Conservation (phyloP, 1,139 yeast species). For the Pichia sp. region DNA sequence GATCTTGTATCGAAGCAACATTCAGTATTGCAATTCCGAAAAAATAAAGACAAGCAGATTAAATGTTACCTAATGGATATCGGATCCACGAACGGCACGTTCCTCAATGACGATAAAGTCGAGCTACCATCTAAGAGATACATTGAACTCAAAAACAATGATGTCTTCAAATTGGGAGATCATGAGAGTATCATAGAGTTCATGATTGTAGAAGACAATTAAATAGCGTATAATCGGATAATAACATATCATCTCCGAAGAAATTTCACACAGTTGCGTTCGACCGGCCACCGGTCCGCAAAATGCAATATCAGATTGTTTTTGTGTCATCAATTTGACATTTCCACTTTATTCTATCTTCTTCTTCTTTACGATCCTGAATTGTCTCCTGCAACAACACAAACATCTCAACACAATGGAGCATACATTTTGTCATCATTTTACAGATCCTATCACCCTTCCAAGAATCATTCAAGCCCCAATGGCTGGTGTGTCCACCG, state of each 20-base stretch:
- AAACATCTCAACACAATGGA: too few species aligned
- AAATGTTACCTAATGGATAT: slow-evolving; percentile 47
- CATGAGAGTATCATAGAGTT: slow-evolving; percentile 26
- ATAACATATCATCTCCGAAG: too few species aligned
- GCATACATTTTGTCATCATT: too few species aligned
- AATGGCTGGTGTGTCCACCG: slow-evolving; percentile 4
- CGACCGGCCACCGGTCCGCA: too few species aligned
- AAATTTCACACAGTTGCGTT: too few species aligned
- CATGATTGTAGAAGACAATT: slow-evolving; percentile 8
- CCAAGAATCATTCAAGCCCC: slow-evolving; percentile 2
- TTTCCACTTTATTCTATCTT: too few species aligned
- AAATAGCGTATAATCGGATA: too few species aligned
- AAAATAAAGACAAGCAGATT: slow-evolving; percentile 3
- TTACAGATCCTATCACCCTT: too few species aligned
- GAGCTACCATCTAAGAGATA: slow-evolving; percentile 45
- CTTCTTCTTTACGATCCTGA: too few species aligned
- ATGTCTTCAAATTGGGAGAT: slow-evolving; percentile 47
- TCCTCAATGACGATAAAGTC: slow-evolving; percentile 40
- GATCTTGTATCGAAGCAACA: slow-evolving; percentile 51
- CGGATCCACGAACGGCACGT: slow-evolving; percentile 54
- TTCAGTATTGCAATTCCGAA: slow-evolving; percentile 52
- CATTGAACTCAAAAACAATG: slow-evolving; percentile 48
- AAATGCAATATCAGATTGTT: too few species aligned
- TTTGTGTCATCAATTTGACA: too few species aligned
- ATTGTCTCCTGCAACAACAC: too few species aligned